Percentiles rank a stretch among this genome's conserved stretches.
Conservation (phyloP, 805 yeast genomes). For the Yamadazyma kitorensis region DNA sequence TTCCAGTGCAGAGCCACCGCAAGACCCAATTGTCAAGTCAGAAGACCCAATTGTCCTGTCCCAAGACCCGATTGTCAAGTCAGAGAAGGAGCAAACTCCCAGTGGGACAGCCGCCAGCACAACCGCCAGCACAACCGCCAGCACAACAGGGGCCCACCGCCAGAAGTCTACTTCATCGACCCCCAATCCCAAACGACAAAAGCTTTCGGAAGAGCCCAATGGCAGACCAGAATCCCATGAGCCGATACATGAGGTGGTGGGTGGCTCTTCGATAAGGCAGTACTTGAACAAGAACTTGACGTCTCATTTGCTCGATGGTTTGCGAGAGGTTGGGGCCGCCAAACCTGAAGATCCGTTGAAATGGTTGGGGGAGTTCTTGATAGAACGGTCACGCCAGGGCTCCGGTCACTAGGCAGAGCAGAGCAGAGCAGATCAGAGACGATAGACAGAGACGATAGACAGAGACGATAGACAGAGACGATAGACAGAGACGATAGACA, state of each 20-base stretch:
- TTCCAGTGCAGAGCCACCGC: constrained; percentile 2
- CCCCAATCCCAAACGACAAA: constrained; percentile 9
- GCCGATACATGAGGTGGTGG: constrained; percentile 51
- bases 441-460: too few relatives aligned
- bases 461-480: too few relatives aligned
- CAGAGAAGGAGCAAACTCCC: constrained; percentile 1
- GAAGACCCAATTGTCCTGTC: neutral
- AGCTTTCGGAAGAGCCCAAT: constrained; percentile 8
- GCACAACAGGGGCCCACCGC: too few relatives aligned
- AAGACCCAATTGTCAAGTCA: neutral
- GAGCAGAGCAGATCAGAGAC: too few relatives aligned
- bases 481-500: too few relatives aligned
- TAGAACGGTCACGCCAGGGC: constrained; percentile 23
- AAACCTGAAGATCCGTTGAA: constrained; percentile 56
- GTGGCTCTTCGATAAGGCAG: constrained; percentile 70
- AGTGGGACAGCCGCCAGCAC: constrained; percentile 5
- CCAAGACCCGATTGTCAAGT: neutral
- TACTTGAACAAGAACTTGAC: constrained; percentile 67
- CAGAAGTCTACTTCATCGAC: constrained; percentile 4
- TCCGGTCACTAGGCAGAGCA: too few relatives aligned
- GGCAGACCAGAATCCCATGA: constrained; percentile 4
- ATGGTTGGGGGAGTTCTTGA: constrained; percentile 53
- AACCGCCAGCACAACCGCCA: constrained; percentile 2
- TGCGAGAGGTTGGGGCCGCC: constrained; percentile 49
- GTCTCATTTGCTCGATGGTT: constrained; percentile 60